phyloP scores from a whole-genome alignment of 805 yeast genomes.

The Saccharomyces cerevisiae region DNA sequence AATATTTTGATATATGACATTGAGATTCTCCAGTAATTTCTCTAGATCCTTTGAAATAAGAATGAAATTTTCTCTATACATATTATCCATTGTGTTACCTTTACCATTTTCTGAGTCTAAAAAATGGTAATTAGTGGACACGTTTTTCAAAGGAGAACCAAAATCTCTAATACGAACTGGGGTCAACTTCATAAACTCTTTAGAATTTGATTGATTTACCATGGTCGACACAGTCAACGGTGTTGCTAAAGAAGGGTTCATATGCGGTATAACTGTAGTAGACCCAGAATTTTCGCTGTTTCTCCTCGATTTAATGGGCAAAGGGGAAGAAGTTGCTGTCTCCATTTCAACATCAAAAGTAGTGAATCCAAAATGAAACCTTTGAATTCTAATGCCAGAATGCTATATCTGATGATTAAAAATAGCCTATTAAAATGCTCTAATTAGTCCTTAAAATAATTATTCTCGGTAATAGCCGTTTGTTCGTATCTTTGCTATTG shows the following conservation, averaged over 20 bases:
- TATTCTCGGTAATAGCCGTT: background rate
- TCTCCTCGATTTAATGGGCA: background rate
- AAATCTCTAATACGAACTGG: slow-evolving; percentile 20
- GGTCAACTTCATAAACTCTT: slow-evolving; percentile 24
- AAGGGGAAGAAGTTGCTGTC: background rate
- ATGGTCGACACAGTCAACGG: background rate
- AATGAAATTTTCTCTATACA: slow-evolving; percentile 27
- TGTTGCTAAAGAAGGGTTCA: background rate
- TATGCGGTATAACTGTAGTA: background rate
- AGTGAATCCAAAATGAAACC: background rate
- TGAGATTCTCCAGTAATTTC: slow-evolving; percentile 34
- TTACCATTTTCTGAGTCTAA: background rate
- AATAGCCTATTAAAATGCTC: background rate
- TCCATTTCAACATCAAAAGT: slow-evolving; percentile 1
- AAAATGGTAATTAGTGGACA: background rate
- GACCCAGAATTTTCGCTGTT: background rate
- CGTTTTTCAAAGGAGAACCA: slow-evolving; percentile 12
- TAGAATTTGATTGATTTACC: slow-evolving; percentile 5
- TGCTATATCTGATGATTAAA: background rate
- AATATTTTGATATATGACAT: slow-evolving; percentile 41
- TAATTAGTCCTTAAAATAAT: background rate
- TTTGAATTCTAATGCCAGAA: background rate
- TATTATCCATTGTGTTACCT: slow-evolving; percentile 4
- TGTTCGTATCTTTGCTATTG: background rate
- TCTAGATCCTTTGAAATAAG: slow-evolving; percentile 27